These are phyloP conservation scores for Jimgerdemannia lactiflua DNA, from an alignment of 192 early-diverging fungal species.

Conservation along the genomic window DNA sequence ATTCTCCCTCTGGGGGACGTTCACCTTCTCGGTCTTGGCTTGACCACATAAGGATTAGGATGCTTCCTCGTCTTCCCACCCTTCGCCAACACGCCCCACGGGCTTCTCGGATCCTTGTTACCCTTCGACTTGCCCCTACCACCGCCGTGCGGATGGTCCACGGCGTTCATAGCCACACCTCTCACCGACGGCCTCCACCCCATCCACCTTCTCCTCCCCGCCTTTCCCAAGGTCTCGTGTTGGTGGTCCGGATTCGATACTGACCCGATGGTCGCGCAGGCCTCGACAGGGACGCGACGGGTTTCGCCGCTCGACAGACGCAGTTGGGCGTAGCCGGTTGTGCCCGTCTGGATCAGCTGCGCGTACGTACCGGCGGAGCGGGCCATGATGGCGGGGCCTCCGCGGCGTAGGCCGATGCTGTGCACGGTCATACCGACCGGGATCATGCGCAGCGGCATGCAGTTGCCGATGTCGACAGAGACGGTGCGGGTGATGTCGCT, in stretches of 20 bases:
- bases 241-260: conserved; percentile 91
- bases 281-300: conserved; percentile 77
- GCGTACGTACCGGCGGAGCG: conserved; percentile 87
- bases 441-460: conserved; percentile 84
- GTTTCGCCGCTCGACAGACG: conserved; percentile 85
- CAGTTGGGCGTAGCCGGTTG: conserved; percentile 80
- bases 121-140: conserved; percentile 93
- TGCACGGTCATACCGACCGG: conserved; percentile 91
- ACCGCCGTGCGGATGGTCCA: conserved; percentile 98
- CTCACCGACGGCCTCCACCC: conserved; percentile 92
- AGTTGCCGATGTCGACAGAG: conserved; percentile 81
- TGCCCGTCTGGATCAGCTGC: conserved; percentile 76
- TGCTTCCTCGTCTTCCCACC: conserved; percentile 82
- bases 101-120: conserved; percentile 81
- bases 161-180: conserved; percentile 94
- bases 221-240: conserved; percentile 84
- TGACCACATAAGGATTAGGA: conserved; percentile 68
- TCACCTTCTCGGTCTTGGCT: conserved; percentile 57
- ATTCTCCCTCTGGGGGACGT: too few relatives aligned
- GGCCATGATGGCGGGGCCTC: conserved; percentile 72
- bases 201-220: conserved; percentile 76
- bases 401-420: conserved; percentile 77
- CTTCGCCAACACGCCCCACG: conserved; percentile 93
- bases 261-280: conserved; percentile 85
- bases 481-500: conserved; percentile 35